These are phyloP conservation scores for Asterophora parasitica DNA, from an alignment of 768 basidiomycete species.

Conservation along the genomic window DNA sequence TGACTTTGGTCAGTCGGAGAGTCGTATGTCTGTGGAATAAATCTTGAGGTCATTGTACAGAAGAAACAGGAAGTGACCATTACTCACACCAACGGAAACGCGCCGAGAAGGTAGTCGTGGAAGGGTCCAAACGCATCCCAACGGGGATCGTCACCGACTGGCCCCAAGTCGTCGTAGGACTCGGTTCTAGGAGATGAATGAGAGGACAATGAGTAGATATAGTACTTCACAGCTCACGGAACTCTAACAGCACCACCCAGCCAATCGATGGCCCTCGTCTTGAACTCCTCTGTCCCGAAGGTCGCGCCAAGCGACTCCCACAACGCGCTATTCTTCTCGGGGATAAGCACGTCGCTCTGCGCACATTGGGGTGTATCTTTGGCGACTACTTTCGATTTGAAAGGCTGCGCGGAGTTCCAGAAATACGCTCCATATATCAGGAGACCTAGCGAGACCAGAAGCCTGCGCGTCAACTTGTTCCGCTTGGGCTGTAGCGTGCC, in stretches of 20 bases:
- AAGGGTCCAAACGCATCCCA: constrained; percentile 53
- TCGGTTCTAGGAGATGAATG: constrained; percentile 37
- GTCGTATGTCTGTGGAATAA: constrained; percentile 58
- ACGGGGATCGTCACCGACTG: constrained; percentile 45
- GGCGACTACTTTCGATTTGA: not conserved
- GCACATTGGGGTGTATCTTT: constrained; percentile 21
- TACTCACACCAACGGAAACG: constrained; percentile 62
- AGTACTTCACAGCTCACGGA: constrained; percentile 26
- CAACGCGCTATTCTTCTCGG: constrained; percentile 33
- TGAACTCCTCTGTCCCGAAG: constrained; percentile 34
- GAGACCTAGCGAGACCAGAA: constrained; percentile 1
- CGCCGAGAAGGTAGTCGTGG: constrained; percentile 46
- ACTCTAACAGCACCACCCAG: constrained; percentile 44
- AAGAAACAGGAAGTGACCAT: not conserved
- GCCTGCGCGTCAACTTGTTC: not conserved
- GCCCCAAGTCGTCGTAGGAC: constrained; percentile 45
- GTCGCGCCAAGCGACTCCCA: constrained; percentile 30
- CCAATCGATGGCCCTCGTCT: constrained; percentile 38
- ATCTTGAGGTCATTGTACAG: not conserved
- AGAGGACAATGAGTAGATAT: not conserved
- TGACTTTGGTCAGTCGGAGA: constrained; percentile 62
- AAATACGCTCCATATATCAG: constrained; percentile 5
- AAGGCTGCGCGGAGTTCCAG: not conserved
- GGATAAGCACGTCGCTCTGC: constrained; percentile 35
- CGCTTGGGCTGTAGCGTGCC: not conserved